Conservation (phyloP, 2,329 filamentous ascomycete genomes). For the Botrytis tulipae region DNA sequence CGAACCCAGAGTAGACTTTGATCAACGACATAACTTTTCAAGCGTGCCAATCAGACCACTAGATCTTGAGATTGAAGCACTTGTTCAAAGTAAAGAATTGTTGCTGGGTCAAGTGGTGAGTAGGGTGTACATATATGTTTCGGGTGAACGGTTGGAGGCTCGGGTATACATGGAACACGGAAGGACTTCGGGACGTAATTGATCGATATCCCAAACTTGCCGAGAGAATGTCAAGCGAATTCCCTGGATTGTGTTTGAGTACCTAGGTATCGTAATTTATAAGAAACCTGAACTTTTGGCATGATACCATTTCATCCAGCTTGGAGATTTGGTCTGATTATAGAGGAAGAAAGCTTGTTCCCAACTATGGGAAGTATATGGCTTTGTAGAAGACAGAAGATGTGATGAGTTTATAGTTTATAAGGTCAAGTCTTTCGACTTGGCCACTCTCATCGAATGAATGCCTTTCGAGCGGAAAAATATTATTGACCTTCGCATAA, state of each 20-base stretch:
- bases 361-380: slow-evolving; percentile 3
- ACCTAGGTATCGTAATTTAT: background rate
- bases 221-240: background rate
- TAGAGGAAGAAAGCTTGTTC: background rate
- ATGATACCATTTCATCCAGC: background rate
- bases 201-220: background rate
- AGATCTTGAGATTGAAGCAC: background rate
- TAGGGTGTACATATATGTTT: background rate
- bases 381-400: background rate
- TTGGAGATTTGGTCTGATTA: background rate
- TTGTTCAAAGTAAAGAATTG: background rate
- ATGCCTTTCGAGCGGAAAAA: no score
- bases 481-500: background rate
- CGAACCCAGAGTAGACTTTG: background rate
- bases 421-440: background rate
- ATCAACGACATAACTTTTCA: slow-evolving; percentile 10
- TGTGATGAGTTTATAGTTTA: background rate
- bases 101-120: background rate
- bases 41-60: background rate
- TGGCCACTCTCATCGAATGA: background rate
- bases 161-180: background rate
- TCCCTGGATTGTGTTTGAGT: background rate
- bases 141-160: background rate
- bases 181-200: background rate
- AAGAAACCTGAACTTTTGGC: background rate